Evolutionary conservation across 768 basidiomycete species (phyloP), one percentile per base, ranked within the genome.

Genomic region (Coprinopsis sp.): DNA sequence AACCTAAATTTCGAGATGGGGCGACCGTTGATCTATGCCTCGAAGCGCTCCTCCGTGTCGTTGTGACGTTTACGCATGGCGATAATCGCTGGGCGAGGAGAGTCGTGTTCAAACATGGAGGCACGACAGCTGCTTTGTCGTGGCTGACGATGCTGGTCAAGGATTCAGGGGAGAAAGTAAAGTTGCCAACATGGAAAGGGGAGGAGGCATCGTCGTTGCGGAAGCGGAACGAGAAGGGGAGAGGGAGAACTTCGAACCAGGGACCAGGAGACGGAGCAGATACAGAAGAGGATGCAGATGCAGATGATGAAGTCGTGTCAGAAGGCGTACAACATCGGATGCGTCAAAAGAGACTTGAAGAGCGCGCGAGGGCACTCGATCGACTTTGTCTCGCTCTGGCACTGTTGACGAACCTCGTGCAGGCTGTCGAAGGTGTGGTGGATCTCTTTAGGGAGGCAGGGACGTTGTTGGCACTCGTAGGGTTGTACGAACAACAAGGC

Each of bases 381-480:
- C 71, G 75, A 27, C 66, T 89, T 4, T 91, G 87, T 60, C 79
- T 91, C 22, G 76, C 81, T 5, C 72, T 91, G 4, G 89, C 82
- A 1, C 65, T 91, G 8, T 65, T 91, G 31, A 87, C 87, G 43
- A 91, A 90, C 60, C 66, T 91, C 33, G 78, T 87, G 0, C 84
- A 89, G 56, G 67, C 67, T 4, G 66, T 72, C n/a, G 69, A 72
- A 0, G 67, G 63, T n/a, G 71, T 74, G 8, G 78, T 77, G 34
- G 60, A 70, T 29, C 54, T 67, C 2, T 59, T 79, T 7, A 70
- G 74, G 33, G 66, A 70, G 11, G 74, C 68, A 30, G 65, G 86
- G 86, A 58, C 51, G 81, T 62, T 42, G 24, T 24, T 10, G 24
- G 40, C 19, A n/a, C 27, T 42, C 4, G 40, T 29, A 4, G 25